Percentiles rank a stretch among this genome's conserved stretches.
Evolutionary conservation across 108 stramenopile genomes (phyloP).

Genomic region (Heterococcus sp.): DNA sequence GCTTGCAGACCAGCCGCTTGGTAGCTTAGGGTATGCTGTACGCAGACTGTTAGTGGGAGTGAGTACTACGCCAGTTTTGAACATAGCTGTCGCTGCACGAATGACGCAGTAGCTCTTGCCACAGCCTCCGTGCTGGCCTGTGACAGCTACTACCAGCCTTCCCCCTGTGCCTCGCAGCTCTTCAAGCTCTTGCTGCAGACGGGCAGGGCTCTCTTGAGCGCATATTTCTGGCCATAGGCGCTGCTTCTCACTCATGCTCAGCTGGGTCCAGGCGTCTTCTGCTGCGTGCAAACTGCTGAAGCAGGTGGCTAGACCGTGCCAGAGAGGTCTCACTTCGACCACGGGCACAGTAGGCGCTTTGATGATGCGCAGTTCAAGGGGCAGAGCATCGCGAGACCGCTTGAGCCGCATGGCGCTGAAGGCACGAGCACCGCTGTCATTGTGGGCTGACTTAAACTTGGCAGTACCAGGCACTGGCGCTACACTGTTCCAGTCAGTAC

Average conservation of each 20-base stretch:
- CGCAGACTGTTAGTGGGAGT: background rate
- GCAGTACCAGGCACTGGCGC: background rate
- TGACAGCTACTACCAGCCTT: background rate
- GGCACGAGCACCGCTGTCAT: background rate
- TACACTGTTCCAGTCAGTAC: background rate
- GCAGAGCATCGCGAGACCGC: background rate
- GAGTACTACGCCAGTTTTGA: background rate
- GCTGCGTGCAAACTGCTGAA: background rate
- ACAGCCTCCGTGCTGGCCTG: background rate
- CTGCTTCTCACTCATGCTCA: background rate
- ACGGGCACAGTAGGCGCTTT: background rate
- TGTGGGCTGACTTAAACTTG: background rate
- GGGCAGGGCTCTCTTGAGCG: background rate
- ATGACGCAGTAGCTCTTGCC: background rate
- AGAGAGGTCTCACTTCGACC: background rate
- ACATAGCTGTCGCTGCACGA: background rate
- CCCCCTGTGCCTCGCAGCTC: background rate
- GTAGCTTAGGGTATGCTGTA: background rate
- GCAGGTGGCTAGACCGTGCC: background rate
- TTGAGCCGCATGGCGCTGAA: background rate
- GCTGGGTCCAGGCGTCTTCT: background rate
- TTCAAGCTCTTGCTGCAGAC: background rate
- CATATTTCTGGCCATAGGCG: background rate
- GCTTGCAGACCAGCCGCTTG: background rate
- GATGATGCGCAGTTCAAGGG: background rate